phyloP scores from a whole-genome alignment of 1,139 yeast species.

The Groenewaldozyma sp. region DNA sequence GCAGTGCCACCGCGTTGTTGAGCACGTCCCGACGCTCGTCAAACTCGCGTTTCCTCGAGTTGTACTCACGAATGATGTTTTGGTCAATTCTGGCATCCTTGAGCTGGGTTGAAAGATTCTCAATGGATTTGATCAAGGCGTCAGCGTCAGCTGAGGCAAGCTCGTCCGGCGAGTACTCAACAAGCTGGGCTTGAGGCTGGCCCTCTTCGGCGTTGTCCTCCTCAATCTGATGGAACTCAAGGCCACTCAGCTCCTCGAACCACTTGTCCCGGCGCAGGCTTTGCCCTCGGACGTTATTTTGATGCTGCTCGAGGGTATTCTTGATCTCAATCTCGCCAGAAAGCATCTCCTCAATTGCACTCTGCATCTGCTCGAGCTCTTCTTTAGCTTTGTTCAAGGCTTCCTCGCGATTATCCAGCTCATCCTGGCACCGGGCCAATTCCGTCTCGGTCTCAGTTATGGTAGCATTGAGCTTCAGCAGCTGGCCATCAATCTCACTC shows the following conservation, averaged over 20 bases:
- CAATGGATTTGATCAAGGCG: slow-evolving; percentile 35
- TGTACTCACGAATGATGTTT: slow-evolving; percentile 71
- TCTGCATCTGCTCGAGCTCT: slow-evolving; percentile 43
- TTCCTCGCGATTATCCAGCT: slow-evolving; percentile 28
- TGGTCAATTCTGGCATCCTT: slow-evolving; percentile 57
- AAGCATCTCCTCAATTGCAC: slow-evolving; percentile 49
- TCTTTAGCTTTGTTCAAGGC: slow-evolving; percentile 35
- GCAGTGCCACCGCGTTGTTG: slow-evolving; percentile 52
- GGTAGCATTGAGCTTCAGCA: background rate
- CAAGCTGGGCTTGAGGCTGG: slow-evolving; percentile 12
- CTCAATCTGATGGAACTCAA: slow-evolving; percentile 25
- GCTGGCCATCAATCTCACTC: slow-evolving; percentile 25
- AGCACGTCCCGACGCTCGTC: slow-evolving; percentile 54
- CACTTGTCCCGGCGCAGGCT: no score
- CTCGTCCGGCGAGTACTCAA: slow-evolving; percentile 42
- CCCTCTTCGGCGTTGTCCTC: slow-evolving; percentile 12
- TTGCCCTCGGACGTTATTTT: slow-evolving; percentile 33
- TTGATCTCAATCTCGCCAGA: slow-evolving; percentile 64
- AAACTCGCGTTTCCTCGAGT: slow-evolving; percentile 55
- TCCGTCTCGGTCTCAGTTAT: slow-evolving; percentile 26
- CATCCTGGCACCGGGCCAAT: slow-evolving; percentile 27
- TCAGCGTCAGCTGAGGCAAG: slow-evolving; percentile 43
- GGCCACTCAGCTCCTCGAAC: slow-evolving; percentile 17
- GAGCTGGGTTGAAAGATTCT: slow-evolving; percentile 47
- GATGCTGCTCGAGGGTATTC: slow-evolving; percentile 54